Evolutionary conservation across 768 basidiomycete genomes (phyloP).

Genomic region (Tricholoma furcatifolium): DNA sequence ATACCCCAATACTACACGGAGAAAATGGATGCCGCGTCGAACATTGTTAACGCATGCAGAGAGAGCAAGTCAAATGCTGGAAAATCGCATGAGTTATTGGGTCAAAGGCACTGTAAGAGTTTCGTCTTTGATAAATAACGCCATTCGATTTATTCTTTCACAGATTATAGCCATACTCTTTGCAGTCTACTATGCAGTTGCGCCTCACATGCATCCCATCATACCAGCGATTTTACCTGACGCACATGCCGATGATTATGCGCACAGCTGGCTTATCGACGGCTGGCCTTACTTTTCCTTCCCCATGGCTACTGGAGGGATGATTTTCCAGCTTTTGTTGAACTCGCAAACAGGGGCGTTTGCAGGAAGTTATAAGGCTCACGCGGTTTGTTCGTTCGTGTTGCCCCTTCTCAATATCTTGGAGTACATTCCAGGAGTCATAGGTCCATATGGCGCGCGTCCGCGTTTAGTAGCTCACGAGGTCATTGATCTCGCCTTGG

Average conservation of each 20-base stretch:
- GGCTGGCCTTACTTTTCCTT: constrained; percentile 8
- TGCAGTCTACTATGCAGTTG: constrained; percentile 5
- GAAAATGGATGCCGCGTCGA: constrained; percentile 20
- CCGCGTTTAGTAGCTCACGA: constrained; percentile 9
- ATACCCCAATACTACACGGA: constrained; percentile 13
- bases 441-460: constrained; percentile 11
- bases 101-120: constrained; percentile 11
- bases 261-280: constrained; percentile 4
- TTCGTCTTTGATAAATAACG: neutral
- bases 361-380: constrained; percentile 22
- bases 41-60: constrained; percentile 27
- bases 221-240: constrained; percentile 9
- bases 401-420: neutral
- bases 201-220: constrained; percentile 5
- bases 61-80: constrained; percentile 24
- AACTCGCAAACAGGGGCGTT: constrained; percentile 21
- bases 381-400: neutral
- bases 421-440: constrained; percentile 8
- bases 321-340: constrained; percentile 22
- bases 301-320: constrained; percentile 14
- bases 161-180: constrained; percentile 12
- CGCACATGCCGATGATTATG: constrained; percentile 4
- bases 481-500: neutral
- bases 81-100: constrained; percentile 15
- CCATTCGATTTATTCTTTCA: neutral